Evolutionary conservation across 2,329 filamentous ascomycete species (phyloP).

Genomic region (Pseudogymnoascus sp.): DNA sequence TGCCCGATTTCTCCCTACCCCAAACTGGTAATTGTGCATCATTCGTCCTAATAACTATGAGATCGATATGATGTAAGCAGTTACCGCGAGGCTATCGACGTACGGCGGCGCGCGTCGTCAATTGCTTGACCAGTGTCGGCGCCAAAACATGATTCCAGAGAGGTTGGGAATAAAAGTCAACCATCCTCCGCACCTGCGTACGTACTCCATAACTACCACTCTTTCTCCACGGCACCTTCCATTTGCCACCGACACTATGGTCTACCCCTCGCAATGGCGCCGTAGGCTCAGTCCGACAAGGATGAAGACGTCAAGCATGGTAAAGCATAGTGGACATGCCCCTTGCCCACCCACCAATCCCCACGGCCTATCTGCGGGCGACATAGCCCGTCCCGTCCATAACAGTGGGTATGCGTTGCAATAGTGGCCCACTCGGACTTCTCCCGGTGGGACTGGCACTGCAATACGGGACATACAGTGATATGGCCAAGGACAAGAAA

Average conservation of each 20-base stretch:
- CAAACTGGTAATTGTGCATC: conserved; percentile 3
- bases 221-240: neutral
- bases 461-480: neutral
- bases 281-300: neutral
- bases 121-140: neutral
- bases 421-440: neutral
- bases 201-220: neutral
- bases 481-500: neutral
- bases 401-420: neutral
- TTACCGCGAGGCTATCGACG: neutral
- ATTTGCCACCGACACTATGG: neutral
- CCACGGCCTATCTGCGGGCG: neutral
- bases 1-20: neutral
- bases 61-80: conserved; percentile 4
- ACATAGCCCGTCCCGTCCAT: neutral
- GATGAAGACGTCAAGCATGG: neutral
- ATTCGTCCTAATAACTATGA: neutral
- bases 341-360: neutral
- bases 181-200: neutral
- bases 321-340: neutral
- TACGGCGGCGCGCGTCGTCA: neutral
- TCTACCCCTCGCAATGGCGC: neutral
- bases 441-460: neutral
- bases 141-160: neutral
- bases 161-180: neutral